Evolutionary conservation across 2,329 filamentous ascomycete species (phyloP).

Genomic region (Clarireedia sp.): DNA sequence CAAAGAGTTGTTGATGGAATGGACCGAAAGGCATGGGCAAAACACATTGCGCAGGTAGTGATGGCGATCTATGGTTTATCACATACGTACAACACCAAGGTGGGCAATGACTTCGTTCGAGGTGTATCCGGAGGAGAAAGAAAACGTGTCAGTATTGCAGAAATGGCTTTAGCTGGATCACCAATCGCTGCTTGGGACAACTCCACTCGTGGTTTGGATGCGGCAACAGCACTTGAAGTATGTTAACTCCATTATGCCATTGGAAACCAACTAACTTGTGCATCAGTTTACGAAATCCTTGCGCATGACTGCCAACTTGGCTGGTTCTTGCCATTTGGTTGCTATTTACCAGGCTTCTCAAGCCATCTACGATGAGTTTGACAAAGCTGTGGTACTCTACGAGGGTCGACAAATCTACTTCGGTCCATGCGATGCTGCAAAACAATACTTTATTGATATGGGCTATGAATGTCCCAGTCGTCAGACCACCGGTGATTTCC

Average conservation of each 20-base stretch:
- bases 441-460: constrained; percentile 59
- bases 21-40: constrained; percentile 44
- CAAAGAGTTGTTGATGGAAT: constrained; percentile 44
- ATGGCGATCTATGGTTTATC: constrained; percentile 64
- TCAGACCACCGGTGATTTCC: constrained; percentile 49
- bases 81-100: constrained; percentile 64
- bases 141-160: constrained; percentile 76
- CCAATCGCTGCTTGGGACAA: constrained; percentile 34
- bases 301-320: constrained; percentile 56
- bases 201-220: constrained; percentile 61
- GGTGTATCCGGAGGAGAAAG: constrained; percentile 65
- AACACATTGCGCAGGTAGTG: constrained; percentile 44
- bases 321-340: constrained; percentile 54
- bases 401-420: constrained; percentile 65
- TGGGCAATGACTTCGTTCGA: constrained; percentile 64
- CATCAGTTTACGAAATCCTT: constrained; percentile 40
- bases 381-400: constrained; percentile 60
- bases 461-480: constrained; percentile 63
- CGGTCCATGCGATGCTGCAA: constrained; percentile 54
- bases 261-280: no score
- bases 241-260: constrained; percentile 30
- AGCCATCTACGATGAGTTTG: constrained; percentile 58
- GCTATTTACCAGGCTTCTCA: constrained; percentile 69
- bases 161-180: constrained; percentile 55
- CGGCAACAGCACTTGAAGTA: constrained; percentile 63